These are phyloP conservation scores for Globisporangium lucens DNA, from an alignment of 352 stramenopile genomes.

Conservation along the genomic window DNA sequence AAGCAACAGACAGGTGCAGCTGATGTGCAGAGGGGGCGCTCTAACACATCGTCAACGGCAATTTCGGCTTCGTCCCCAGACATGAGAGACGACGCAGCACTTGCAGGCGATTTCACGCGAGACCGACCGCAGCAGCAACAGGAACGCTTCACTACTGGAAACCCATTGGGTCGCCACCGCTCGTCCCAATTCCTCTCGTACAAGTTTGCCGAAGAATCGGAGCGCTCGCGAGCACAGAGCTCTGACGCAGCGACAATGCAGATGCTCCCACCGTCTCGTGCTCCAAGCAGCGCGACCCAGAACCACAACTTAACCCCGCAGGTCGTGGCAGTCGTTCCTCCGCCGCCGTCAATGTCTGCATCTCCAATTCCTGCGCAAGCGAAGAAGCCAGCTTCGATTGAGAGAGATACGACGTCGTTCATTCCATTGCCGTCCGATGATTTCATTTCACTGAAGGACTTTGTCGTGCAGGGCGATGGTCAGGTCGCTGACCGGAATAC, in stretches of 20 bases:
- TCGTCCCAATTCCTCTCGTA: conserved; percentile 18
- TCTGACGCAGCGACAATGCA: conserved; percentile 9
- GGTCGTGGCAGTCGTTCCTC: conserved; percentile 6
- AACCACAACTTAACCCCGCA: conserved; percentile 2
- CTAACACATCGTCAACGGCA: not conserved
- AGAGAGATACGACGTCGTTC: not conserved
- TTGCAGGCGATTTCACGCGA: conserved; percentile 17
- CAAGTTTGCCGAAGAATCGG: conserved; percentile 10
- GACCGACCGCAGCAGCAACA: conserved; percentile 12
- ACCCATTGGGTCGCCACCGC: conserved; percentile 15
- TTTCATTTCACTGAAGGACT: conserved; percentile 58
- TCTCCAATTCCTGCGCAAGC: not conserved
- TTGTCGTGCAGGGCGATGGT: conserved; percentile 35
- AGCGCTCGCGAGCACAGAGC: conserved; percentile 16
- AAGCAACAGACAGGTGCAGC: conserved; percentile 6
- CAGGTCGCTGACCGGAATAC: conserved; percentile 12
- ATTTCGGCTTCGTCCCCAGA: not conserved
- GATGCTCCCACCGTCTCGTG: conserved; percentile 1
- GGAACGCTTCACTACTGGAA: conserved; percentile 9
- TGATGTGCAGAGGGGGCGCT: not conserved
- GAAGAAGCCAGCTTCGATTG: not conserved
- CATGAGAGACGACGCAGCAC: not conserved
- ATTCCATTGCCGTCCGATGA: conserved; percentile 14
- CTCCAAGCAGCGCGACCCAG: not conserved
- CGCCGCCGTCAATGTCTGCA: not conserved